Percentiles rank a stretch among this genome's conserved stretches.
phyloP scores from a whole-genome alignment of 2,329 filamentous ascomycete species.

The Microcyclosporella mali region DNA sequence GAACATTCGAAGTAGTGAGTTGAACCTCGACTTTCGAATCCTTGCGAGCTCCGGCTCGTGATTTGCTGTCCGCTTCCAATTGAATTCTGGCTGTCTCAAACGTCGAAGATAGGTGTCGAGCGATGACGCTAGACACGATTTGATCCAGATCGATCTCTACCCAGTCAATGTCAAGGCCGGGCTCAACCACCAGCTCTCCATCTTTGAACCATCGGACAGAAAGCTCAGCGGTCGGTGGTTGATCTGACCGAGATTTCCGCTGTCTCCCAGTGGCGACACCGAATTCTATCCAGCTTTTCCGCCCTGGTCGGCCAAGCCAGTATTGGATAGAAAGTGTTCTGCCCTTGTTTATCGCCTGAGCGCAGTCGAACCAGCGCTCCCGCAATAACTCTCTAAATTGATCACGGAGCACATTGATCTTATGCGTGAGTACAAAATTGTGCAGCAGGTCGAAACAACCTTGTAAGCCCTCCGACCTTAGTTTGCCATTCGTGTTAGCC shows the following conservation, averaged over 20 bases:
- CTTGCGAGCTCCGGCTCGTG: slow-evolving; percentile 32
- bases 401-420: slow-evolving; percentile 72
- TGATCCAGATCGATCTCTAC: slow-evolving; percentile 64
- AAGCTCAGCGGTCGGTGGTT: slow-evolving; percentile 36
- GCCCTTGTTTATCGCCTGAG: slow-evolving; percentile 73
- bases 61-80: slow-evolving; percentile 33
- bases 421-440: slow-evolving; percentile 81
- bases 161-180: slow-evolving; percentile 58
- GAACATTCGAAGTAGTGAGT: slow-evolving; percentile 52
- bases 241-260: slow-evolving; percentile 23
- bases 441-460: slow-evolving; percentile 85
- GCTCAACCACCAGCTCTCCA: slow-evolving; percentile 64
- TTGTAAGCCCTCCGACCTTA: slow-evolving; percentile 63
- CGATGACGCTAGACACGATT: slow-evolving; percentile 68
- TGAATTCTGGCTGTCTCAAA: slow-evolving; percentile 60
- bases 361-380: slow-evolving; percentile 68
- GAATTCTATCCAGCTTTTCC: slow-evolving; percentile 87
- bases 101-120: slow-evolving; percentile 66
- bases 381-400: slow-evolving; percentile 68
- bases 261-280: slow-evolving; percentile 63
- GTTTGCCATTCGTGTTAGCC: slow-evolving; percentile 61
- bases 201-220: slow-evolving; percentile 77
- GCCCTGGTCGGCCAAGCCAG: slow-evolving; percentile 65
- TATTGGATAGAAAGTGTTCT: slow-evolving; percentile 84
- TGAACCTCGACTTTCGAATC: slow-evolving; percentile 23